phyloP scores from a whole-genome alignment of 139 green algal genomes.

The Ettlia oleoabundans region DNA sequence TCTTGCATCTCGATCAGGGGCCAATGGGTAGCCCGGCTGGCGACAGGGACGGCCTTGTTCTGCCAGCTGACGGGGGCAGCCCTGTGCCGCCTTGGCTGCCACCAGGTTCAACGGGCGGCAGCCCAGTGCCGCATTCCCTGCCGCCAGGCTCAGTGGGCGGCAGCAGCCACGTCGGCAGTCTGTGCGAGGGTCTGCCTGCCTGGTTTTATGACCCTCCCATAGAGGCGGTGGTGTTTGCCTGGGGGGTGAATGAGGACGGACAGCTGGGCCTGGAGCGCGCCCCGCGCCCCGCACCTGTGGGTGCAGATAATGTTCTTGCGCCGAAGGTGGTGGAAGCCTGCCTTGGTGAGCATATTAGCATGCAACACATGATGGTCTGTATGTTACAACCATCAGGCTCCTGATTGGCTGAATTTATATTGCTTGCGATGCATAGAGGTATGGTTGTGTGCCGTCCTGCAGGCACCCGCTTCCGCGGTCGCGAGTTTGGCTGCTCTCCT shows the following conservation, averaged over 20 bases:
- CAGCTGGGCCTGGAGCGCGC: conserved; percentile 52
- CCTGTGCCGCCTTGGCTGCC: not conserved
- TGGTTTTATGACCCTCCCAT: conserved; percentile 66
- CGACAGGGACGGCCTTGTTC: not conserved
- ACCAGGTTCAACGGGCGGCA: not conserved
- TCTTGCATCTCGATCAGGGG: too few relatives aligned
- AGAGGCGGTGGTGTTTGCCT: conserved; percentile 88
- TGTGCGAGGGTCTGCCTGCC: conserved; percentile 5
- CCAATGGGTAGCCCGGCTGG: not conserved
- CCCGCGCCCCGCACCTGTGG: not conserved
- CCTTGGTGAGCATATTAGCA: conserved; percentile 64
- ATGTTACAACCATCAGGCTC: too few relatives aligned
- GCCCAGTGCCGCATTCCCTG: not conserved
- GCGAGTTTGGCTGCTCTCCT: conserved; percentile 42
- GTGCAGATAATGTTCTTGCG: conserved; percentile 36
- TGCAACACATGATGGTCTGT: too few relatives aligned
- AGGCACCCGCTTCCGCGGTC: conserved; percentile 62
- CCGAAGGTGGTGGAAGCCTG: conserved; percentile 84
- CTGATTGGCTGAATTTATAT: too few relatives aligned
- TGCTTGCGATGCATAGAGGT: too few relatives aligned
- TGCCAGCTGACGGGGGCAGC: not conserved
- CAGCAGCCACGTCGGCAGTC: not conserved
- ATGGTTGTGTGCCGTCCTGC: too few relatives aligned
- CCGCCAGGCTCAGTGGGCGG: not conserved
- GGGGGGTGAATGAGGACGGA: conserved; percentile 85